phyloP scores from a whole-genome alignment of 352 stramenopile species.

The Phytophthora melonis region DNA sequence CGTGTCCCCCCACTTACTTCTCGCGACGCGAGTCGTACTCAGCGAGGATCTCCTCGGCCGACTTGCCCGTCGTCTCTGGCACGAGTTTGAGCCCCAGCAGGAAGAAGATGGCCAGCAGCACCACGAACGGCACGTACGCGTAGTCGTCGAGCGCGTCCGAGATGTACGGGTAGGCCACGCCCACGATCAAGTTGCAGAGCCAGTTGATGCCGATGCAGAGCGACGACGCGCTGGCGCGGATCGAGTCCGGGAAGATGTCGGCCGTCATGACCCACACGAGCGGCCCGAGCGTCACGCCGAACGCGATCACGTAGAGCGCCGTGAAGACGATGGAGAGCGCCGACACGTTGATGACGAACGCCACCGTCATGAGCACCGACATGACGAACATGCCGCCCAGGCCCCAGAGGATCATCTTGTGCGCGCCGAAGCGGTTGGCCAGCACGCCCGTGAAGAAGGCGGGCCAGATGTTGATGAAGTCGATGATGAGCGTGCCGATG shows the following conservation, averaged over 20 bases:
- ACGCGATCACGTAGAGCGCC: slow-evolving; percentile 13
- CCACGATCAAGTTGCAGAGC: slow-evolving; percentile 54
- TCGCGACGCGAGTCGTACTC: slow-evolving; percentile 33
- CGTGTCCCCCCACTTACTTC: not conserved
- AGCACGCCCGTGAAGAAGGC: slow-evolving; percentile 32
- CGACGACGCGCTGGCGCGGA: slow-evolving; percentile 10
- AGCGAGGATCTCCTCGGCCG: slow-evolving; percentile 40
- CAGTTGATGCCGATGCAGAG: slow-evolving; percentile 32
- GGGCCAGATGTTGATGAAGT: slow-evolving; percentile 25
- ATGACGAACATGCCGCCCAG: slow-evolving; percentile 51
- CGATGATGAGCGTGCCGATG: slow-evolving; percentile 20
- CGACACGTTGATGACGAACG: slow-evolving; percentile 33
- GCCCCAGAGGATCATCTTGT: slow-evolving; percentile 53
- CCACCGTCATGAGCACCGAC: slow-evolving; percentile 50
- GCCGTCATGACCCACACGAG: slow-evolving; percentile 15
- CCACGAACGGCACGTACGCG: slow-evolving; percentile 53
- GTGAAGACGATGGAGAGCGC: slow-evolving; percentile 15
- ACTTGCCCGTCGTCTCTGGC: slow-evolving; percentile 44
- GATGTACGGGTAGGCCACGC: slow-evolving; percentile 60
- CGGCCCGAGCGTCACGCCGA: not conserved
- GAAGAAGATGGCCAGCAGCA: slow-evolving; percentile 26
- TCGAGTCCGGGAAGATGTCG: slow-evolving; percentile 18
- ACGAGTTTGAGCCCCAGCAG: slow-evolving; percentile 33
- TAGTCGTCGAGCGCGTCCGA: slow-evolving; percentile 42
- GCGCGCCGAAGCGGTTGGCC: slow-evolving; percentile 50